A percentile compares a stretch with the other conserved stretches of the same genome.
Conservation (phyloP, 805 yeast genomes). For the Myxozyma nipponensis region DNA sequence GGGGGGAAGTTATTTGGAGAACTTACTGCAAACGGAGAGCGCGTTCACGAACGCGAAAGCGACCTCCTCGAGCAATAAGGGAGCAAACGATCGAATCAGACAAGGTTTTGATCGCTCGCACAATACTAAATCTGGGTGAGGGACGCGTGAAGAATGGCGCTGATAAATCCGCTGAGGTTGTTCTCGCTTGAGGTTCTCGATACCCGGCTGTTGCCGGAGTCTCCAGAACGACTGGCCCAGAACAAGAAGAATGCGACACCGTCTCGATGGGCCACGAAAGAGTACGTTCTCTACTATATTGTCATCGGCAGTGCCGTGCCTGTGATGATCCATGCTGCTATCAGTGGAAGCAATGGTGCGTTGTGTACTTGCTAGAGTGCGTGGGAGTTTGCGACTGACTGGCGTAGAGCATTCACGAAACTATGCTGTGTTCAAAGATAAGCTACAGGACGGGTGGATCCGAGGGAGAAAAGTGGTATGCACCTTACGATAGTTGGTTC, state of each 20-base stretch:
- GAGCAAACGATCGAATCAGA: no score
- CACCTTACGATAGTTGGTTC: neutral
- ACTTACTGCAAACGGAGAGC: no score
- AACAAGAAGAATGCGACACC: slow-evolving; percentile 33
- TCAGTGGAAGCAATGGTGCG: slow-evolving; percentile 61
- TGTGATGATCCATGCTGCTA: slow-evolving; percentile 72
- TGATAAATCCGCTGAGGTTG: slow-evolving; percentile 20
- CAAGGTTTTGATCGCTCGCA: no score
- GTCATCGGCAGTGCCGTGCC: slow-evolving; percentile 73
- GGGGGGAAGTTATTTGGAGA: no score
- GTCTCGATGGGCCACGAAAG: slow-evolving; percentile 71
- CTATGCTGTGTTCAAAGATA: slow-evolving; percentile 56
- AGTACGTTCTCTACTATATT: slow-evolving; percentile 64
- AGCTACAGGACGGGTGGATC: slow-evolving; percentile 80
- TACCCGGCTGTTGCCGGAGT: slow-evolving; percentile 40
- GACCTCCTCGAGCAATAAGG: no score
- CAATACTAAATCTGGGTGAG: no score
- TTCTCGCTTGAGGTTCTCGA: slow-evolving; percentile 45
- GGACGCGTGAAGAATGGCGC: no score
- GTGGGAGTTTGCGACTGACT: neutral
- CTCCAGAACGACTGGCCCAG: slow-evolving; percentile 34
- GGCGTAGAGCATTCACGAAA: slow-evolving; percentile 60
- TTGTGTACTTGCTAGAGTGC: neutral
- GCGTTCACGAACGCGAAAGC: no score
- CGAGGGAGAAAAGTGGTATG: slow-evolving; percentile 71